A percentile compares a stretch with the other conserved stretches of the same genome.
phyloP scores from a whole-genome alignment of 169 alveolate genomes.

The Perkinsus olseni region DNA sequence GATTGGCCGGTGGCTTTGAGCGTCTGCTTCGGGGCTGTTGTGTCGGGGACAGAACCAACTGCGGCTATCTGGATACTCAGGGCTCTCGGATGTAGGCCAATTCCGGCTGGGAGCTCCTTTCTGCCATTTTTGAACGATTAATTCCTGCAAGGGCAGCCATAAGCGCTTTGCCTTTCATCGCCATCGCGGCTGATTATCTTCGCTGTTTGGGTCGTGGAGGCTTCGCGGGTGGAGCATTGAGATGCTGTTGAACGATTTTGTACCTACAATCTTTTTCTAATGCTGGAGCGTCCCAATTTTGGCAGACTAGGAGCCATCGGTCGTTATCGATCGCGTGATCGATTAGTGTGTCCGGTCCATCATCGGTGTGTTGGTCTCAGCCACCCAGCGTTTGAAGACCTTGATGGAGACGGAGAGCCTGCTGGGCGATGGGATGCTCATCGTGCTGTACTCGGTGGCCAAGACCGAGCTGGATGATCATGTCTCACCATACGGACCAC shows the following conservation, averaged over 20 bases:
- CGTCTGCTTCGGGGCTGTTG: not conserved
- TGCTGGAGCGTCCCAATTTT: no score
- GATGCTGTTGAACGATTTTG: no score
- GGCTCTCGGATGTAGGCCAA: not conserved
- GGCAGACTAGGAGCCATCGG: no score
- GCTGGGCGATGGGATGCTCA: not conserved
- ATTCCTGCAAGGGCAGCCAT: no score
- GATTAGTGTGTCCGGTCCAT: not conserved
- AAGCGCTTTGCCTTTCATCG: no score
- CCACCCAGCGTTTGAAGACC: not conserved
- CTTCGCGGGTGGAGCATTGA: no score
- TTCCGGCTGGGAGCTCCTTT: not conserved
- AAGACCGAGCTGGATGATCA: not conserved
- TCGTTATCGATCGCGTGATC: no score
- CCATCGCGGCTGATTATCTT: no score
- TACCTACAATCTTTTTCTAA: no score
- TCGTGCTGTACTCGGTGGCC: not conserved
- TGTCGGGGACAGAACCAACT: not conserved
- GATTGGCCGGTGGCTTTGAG: not conserved
- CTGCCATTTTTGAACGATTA: no score
- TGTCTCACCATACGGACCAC: not conserved
- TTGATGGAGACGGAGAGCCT: not conserved
- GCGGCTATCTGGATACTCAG: not conserved
- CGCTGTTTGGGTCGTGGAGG: no score
- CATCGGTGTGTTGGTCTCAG: not conserved